Evolutionary conservation across 140 eudicot genomes (phyloP), one percentile per base, ranked within the genome.

Genomic region (Stevia rebaudiana): DNA sequence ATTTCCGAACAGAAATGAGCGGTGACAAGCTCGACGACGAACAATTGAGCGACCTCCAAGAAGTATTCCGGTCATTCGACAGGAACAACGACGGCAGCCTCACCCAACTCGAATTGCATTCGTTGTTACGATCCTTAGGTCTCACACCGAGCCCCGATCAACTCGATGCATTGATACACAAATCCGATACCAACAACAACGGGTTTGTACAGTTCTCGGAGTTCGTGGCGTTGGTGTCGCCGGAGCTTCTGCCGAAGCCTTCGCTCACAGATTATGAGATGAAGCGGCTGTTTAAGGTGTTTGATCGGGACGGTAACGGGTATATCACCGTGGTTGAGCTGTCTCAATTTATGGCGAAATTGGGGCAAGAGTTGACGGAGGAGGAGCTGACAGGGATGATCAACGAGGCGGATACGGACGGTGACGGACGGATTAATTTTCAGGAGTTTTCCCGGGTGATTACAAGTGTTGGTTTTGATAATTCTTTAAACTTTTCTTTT

Each of bases 331-430:
- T 89, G 35, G 89, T 90, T 0, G 98, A 92, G 85, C 71, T 92
- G 79, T 95, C 95, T 13, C 92, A 88, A 63, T 88, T 95, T 0
- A 88, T 92, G 98, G 96, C 96, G 3, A 78, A 81, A 73, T 85
- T 92, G 8, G 98, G 98, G 8, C 96, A 92, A 31, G 92, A 95
- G 18, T 69, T 92, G 82, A 92, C 95, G 13, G 89, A 83, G 10
- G 98, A 87, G 74, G 98, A 92, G 81, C 52, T 92, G 42, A 83
- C 95, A 3, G 96, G 91, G 68, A 91, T 91, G 98, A 84, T 91
- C 25, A 83, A 70, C 51, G 98, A 91, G 65, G 98, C 98, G n/a
- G 98, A 92, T 72, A 74, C 86, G 0, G 95, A 92, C 35, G 98
- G 98, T 2, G 98, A 87, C 67, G 98, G 98, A 8, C 80, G 95